These are phyloP conservation scores for Colletotrichum cordylinicola DNA, from an alignment of 2,329 filamentous ascomycete genomes.

Conservation along the genomic window DNA sequence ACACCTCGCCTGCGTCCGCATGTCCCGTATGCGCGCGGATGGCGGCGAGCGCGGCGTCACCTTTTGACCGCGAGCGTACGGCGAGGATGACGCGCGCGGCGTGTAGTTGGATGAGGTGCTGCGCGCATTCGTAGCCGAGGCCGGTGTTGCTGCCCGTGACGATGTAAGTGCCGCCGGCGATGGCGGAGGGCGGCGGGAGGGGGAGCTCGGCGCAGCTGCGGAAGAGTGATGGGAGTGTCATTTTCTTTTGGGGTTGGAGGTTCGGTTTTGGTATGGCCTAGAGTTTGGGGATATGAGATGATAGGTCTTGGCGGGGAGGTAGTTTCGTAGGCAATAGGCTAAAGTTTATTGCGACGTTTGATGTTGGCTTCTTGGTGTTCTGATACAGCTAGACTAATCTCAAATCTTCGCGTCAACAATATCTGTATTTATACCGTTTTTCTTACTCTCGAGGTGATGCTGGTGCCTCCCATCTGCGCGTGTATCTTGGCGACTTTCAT, in stretches of 20 bases:
- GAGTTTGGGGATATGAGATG: background rate
- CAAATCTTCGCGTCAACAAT: background rate
- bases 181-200: background rate
- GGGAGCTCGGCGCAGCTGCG: background rate
- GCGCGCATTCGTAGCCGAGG: background rate
- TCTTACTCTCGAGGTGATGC: background rate
- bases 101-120: background rate
- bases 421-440: rapidly evolving
- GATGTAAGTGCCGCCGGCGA: background rate
- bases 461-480: rapidly evolving
- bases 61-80: background rate
- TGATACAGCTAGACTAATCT: rapidly evolving
- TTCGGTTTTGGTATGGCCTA: background rate
- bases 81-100: background rate
- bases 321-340: too few species aligned
- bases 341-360: background rate
- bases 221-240: background rate
- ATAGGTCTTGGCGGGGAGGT: background rate
- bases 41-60: background rate
- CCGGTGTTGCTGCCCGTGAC: background rate
- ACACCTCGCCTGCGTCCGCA: background rate
- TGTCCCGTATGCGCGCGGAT: background rate
- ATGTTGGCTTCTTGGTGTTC: background rate
- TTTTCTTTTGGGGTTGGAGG: background rate
- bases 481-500: background rate